A percentile compares a stretch with the other conserved stretches of the same genome.
phyloP scores from a whole-genome alignment of 768 basidiomycete genomes.

The Boletus sensibilis region DNA sequence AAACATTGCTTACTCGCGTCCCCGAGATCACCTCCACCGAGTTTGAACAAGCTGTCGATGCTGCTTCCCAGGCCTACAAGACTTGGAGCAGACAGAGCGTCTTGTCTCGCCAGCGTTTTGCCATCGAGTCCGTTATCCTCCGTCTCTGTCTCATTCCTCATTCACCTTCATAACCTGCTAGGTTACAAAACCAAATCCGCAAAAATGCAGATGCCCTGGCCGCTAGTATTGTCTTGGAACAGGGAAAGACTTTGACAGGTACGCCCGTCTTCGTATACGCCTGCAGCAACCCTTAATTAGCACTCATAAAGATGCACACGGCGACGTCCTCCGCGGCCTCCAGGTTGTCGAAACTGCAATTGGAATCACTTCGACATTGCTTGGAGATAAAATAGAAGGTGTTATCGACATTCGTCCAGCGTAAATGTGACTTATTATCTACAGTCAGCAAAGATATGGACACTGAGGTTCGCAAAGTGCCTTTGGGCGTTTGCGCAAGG shows the following conservation, averaged over 20 bases:
- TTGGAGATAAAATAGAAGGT: conserved; percentile 94
- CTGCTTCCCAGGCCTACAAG: conserved; percentile 83
- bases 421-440: conserved; percentile 16
- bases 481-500: conserved; percentile 85
- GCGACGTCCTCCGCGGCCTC: conserved; percentile 88
- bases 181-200: conserved; percentile 84
- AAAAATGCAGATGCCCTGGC: conserved; percentile 86
- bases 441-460: conserved; percentile 95
- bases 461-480: conserved; percentile 78
- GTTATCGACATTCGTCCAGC: conserved; percentile 4
- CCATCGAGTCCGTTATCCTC: conserved; percentile 69
- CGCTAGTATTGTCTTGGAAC: conserved; percentile 87
- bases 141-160: background rate
- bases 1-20: conserved; percentile 84
- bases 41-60: conserved; percentile 79
- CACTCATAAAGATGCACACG: conserved; percentile 73
- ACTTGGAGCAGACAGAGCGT: conserved; percentile 87
- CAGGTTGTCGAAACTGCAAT: conserved; percentile 85
- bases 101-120: conserved; percentile 82
- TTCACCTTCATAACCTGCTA: conserved; percentile 31
- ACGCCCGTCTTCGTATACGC: conserved; percentile 10
- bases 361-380: conserved; percentile 78
- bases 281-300: background rate
- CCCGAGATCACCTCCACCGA: conserved; percentile 84
- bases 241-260: conserved; percentile 93